A percentile compares a stretch with the other conserved stretches of the same genome.
Conservation (phyloP, 225 moss, liverwort and hornwort genomes). For the Pseudisothecium myosuroides region DNA sequence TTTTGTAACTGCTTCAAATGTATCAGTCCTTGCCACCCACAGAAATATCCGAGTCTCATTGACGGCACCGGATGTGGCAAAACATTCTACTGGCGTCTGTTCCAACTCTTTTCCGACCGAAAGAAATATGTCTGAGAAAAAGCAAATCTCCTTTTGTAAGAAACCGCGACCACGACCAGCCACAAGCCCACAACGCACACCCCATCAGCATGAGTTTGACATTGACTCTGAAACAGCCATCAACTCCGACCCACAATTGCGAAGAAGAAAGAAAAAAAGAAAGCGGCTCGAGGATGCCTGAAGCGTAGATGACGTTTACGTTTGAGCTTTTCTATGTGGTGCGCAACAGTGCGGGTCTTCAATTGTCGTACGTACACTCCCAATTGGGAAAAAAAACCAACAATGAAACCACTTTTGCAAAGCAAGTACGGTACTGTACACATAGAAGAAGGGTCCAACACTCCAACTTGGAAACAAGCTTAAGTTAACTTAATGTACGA, state of each 20-base stretch:
- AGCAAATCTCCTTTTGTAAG: not conserved
- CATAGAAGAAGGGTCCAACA: not conserved
- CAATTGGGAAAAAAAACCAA: too few species aligned
- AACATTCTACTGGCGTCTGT: not conserved
- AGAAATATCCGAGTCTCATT: not conserved
- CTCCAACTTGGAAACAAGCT: not conserved
- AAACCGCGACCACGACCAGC: not conserved
- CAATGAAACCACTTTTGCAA: not conserved
- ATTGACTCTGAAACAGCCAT: not conserved
- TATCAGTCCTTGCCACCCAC: not conserved
- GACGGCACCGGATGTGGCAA: not conserved
- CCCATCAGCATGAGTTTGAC: not conserved
- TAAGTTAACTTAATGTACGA: too few species aligned
- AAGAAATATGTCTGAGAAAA: not conserved
- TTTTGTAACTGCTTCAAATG: too few species aligned
- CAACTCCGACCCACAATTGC: not conserved
- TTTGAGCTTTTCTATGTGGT: too few species aligned
- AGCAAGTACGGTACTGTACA: not conserved
- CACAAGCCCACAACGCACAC: too few species aligned
- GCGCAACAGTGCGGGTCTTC: not conserved
- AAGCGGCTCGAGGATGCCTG: not conserved
- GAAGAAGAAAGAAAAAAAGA: fast-evolving
- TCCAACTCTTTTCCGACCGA: not conserved
- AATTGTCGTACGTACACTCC: not conserved
- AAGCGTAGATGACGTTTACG: too few species aligned